These are phyloP conservation scores for Eremothecium sinecaudum DNA, from an alignment of 1,139 yeast species.

Conservation along the genomic window DNA sequence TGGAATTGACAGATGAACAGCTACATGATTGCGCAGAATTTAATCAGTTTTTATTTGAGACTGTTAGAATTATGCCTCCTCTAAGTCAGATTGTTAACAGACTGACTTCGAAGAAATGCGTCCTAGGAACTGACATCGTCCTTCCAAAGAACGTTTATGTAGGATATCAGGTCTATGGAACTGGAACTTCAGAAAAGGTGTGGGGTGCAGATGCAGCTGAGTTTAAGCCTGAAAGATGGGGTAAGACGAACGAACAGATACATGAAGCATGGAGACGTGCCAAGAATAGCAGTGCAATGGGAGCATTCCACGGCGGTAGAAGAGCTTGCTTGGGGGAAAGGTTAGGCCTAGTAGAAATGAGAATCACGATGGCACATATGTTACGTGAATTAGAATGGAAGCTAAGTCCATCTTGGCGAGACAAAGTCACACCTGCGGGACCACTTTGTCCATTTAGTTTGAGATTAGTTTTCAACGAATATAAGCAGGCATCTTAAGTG, in stretches of 20 bases:
- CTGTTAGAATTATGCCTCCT: slow-evolving; percentile 48
- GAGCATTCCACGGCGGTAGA: slow-evolving; percentile 54
- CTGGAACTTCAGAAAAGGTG: slow-evolving; percentile 41
- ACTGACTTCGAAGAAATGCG: slow-evolving; percentile 33
- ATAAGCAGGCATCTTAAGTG: slow-evolving; percentile 4
- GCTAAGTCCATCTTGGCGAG: slow-evolving; percentile 41
- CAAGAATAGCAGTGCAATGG: slow-evolving; percentile 39
- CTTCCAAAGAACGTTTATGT: slow-evolving; percentile 49
- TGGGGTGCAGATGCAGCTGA: slow-evolving; percentile 46
- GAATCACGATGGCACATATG: slow-evolving; percentile 34
- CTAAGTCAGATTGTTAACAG: slow-evolving; percentile 51
- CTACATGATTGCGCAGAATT: slow-evolving; percentile 11
- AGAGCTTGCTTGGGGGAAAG: slow-evolving; percentile 58
- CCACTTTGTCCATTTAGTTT: slow-evolving; percentile 34
- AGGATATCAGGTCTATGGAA: slow-evolving; percentile 49
- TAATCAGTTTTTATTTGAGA: slow-evolving; percentile 41
- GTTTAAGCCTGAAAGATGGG: slow-evolving; percentile 55
- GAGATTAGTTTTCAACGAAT: slow-evolving; percentile 16
- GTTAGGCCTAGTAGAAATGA: slow-evolving; percentile 43
- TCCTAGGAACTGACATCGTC: slow-evolving; percentile 36
- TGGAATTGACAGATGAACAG: slow-evolving; percentile 9
- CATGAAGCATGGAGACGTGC: slow-evolving; percentile 35
- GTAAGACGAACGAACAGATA: slow-evolving; percentile 34
- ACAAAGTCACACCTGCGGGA: slow-evolving; percentile 43
- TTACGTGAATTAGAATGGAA: slow-evolving; percentile 33